Evolutionary conservation across 208 protist genomes (phyloP).

Genomic region (Crithidia acanthocephali): DNA sequence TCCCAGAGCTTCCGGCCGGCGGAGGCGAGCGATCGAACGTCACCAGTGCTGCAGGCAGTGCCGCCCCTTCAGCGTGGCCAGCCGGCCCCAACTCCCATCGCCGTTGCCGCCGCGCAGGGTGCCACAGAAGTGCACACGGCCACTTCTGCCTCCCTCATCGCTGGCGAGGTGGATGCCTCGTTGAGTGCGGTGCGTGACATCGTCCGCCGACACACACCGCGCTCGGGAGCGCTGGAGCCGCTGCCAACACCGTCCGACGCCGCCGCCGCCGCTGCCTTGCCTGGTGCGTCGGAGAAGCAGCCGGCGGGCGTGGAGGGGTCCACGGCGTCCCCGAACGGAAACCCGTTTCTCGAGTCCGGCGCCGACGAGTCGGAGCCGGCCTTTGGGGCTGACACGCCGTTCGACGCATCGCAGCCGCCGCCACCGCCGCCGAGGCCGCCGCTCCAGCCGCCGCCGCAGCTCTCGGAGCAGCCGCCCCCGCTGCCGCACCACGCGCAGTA

Average conservation of each 20-base stretch:
- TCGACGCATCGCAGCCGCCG: background rate
- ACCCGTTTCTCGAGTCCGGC: slow-evolving; percentile 15
- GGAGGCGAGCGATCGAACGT: slow-evolving; percentile 1
- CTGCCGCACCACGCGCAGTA: slow-evolving; percentile 16
- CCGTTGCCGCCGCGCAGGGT: background rate
- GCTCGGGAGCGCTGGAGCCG: slow-evolving; percentile 19
- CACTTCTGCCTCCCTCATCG: background rate
- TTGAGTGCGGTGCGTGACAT: background rate
- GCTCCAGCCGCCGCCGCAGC: no score
- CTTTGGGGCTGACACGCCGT: background rate
- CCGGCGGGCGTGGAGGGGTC: background rate
- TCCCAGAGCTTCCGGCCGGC: background rate
- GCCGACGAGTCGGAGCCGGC: background rate
- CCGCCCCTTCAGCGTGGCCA: slow-evolving; percentile 2
- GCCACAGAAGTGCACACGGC: no score
- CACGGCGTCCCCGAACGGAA: background rate
- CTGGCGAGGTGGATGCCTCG: slow-evolving; percentile 4
- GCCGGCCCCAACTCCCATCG: background rate
- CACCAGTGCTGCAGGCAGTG: slow-evolving; percentile 1
- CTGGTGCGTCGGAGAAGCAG: background rate
- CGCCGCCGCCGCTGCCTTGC: background rate
- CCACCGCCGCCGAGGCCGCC: no score
- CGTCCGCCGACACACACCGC: slow-evolving; percentile 2
- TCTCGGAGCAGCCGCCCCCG: slow-evolving; percentile 6
- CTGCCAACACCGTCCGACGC: slow-evolving; percentile 15